Percentiles rank a stretch among this genome's conserved stretches.
Evolutionary conservation across 257 asterid genomes (phyloP).

Genomic region (Cynanchum wilfordii): DNA sequence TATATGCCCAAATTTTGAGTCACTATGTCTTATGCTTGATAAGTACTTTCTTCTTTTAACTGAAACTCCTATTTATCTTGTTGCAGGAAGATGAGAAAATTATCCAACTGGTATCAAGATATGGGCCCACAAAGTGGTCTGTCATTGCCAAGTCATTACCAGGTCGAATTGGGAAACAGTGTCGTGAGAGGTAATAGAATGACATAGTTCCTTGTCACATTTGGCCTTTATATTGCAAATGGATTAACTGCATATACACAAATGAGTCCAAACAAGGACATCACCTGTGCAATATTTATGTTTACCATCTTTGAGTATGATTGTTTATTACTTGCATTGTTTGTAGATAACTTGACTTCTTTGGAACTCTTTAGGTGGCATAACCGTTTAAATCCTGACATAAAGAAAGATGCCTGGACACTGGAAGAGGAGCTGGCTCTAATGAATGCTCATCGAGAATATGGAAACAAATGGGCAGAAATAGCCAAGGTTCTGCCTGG

Average conservation of each 20-base stretch:
- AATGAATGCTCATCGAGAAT: slow-evolving; percentile 71
- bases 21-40: slow-evolving; percentile 12
- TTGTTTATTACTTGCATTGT: background rate
- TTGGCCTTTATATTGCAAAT: background rate
- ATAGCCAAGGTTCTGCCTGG: slow-evolving; percentile 96
- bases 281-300: background rate
- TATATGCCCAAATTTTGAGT: background rate
- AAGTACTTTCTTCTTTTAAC: background rate
- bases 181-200: slow-evolving; percentile 87
- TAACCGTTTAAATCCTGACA: slow-evolving; percentile 94
- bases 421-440: slow-evolving; percentile 89
- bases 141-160: slow-evolving; percentile 87
- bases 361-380: slow-evolving; percentile 69
- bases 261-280: background rate
- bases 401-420: slow-evolving; percentile 95
- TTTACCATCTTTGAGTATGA: background rate
- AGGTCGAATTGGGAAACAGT: slow-evolving; percentile 99
- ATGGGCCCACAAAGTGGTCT: slow-evolving; percentile 98
- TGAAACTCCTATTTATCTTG: slow-evolving; percentile 10
- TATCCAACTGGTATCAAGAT: slow-evolving; percentile 67
- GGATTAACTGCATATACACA: background rate
- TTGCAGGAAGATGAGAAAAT: slow-evolving; percentile 93
- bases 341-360: background rate
- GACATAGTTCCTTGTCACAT: background rate
- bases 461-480: slow-evolving; percentile 99